These are phyloP conservation scores for Hypoxylon sp. DNA, from an alignment of 2,329 filamentous ascomycete genomes.

Conservation along the genomic window DNA sequence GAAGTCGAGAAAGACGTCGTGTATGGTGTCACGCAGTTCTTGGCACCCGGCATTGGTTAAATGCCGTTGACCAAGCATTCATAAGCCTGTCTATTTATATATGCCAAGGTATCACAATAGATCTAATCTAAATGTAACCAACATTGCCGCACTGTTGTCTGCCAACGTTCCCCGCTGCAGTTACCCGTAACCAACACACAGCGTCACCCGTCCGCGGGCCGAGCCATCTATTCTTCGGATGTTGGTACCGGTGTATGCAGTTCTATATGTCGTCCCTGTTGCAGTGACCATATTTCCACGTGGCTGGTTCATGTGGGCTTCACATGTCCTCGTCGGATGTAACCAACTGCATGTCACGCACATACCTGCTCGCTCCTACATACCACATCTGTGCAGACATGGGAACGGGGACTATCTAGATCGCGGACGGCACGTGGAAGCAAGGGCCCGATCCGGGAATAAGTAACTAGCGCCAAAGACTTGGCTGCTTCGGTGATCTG, in stretches of 20 bases:
- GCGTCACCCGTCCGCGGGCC: neutral
- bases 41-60: constrained; percentile 4
- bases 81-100: constrained; percentile 15
- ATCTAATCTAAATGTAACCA: constrained; percentile 16
- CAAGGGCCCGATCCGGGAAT: constrained; percentile 2
- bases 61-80: neutral
- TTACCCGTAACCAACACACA: neutral
- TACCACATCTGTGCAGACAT: constrained; percentile 5
- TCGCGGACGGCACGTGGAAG: constrained; percentile 7
- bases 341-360: neutral
- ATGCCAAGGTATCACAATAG: neutral
- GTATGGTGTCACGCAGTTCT: constrained; percentile 1
- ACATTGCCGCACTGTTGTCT: neutral
- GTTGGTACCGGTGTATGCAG: neutral
- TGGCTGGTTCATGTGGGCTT: constrained; percentile 1
- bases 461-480: neutral
- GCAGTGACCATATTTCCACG: constrained; percentile 10
- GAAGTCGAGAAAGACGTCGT: neutral
- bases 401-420: neutral
- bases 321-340: neutral
- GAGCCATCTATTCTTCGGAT: neutral
- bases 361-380: neutral
- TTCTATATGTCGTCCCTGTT: neutral
- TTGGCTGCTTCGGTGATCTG: neutral
- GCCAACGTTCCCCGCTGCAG: neutral